Conservation (phyloP, 1,284 basidiomycete genomes). For the Malassezia dermatis region DNA sequence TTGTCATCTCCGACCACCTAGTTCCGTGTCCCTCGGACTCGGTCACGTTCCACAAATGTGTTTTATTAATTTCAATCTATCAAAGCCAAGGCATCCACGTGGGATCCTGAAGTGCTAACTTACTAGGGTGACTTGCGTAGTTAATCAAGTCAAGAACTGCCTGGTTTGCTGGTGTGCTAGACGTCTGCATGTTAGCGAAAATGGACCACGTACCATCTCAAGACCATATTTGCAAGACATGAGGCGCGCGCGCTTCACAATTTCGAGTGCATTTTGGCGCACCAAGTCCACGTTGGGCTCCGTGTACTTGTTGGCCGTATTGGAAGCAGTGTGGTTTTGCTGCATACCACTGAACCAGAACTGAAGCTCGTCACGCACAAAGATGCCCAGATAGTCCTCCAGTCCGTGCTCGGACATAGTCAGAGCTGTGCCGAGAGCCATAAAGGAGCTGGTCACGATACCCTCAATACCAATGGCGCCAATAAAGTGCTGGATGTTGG, state of each 20-base stretch:
- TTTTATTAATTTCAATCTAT: background rate
- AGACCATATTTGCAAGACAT: conserved; percentile 74
- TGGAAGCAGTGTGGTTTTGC: conserved; percentile 14
- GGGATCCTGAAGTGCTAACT: conserved; percentile 53
- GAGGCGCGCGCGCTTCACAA: conserved; percentile 73
- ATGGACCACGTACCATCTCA: conserved; percentile 56
- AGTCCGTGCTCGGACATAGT: conserved; percentile 84
- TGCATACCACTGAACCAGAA: conserved; percentile 54
- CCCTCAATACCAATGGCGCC: conserved; percentile 84
- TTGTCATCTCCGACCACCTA: no score
- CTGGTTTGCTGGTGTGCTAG: conserved; percentile 52
- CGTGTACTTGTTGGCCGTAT: conserved; percentile 17
- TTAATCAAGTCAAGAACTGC: conserved; percentile 75
- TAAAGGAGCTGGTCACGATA: conserved; percentile 69
- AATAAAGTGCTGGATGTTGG: conserved; percentile 89
- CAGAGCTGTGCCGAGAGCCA: conserved; percentile 80
- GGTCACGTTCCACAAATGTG: no score
- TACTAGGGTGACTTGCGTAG: conserved; percentile 53
- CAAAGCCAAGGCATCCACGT: conserved; percentile 23
- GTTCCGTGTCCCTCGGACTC: no score
- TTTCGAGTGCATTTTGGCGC: conserved; percentile 62
- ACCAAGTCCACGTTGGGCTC: conserved; percentile 58
- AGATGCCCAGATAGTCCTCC: conserved; percentile 76
- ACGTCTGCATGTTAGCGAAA: background rate
- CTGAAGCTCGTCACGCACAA: conserved; percentile 83